Base-by-base conservation (phyloP, 2,329 filamentous ascomycete species). In the Colletotrichum musae region DNA sequence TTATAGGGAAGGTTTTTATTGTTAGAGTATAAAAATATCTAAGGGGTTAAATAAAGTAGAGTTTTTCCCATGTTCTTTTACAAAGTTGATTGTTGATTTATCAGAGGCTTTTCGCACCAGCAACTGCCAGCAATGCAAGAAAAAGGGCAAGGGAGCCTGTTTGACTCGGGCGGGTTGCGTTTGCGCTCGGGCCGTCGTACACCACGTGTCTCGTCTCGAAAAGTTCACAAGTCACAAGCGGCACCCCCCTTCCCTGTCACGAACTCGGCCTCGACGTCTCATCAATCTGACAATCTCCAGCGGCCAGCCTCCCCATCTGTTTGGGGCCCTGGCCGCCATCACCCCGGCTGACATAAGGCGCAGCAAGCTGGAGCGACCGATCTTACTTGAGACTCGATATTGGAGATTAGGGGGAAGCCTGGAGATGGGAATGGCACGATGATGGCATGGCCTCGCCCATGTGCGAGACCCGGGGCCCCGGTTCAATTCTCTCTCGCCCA, bases 331-430 rank as follows among this genome's bases (percentile, higher is more conserved):
- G 24, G 54, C 61, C 48, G 59, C 66, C 53, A 41, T 54, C 28
- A 45, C 39, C 66, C 61, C 61, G 24, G 61, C 66, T 65, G 61
- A 60, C 61, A 56, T 60, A 54, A 69, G 66, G 64, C 66, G 54
- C 54, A 52, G 66, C 61, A 50, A 59, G 50, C 39, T 18, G 47
- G 45, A 32, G 59, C 50, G 54, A 62, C 47, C 48, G 61, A 69
- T 66, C 66, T 65, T 39, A 24, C 56, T 50, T 28, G 18, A 43
- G 61, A 58, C 48, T 68, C 15, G 54, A 48, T 53, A 59, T 66
- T 65, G 48, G 66, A 66, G 66, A 66, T 69, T 65, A 54, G 51
- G 36, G 62, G 50, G 47, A 24, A 50, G 47, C 51, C 41, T 54
- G 51, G 18, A 50, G 50, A 61, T 50, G 64, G 43, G 21, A 54